phyloP scores from a whole-genome alignment of 371 early-diverging fungal genomes.

The Mortierella sp. region DNA sequence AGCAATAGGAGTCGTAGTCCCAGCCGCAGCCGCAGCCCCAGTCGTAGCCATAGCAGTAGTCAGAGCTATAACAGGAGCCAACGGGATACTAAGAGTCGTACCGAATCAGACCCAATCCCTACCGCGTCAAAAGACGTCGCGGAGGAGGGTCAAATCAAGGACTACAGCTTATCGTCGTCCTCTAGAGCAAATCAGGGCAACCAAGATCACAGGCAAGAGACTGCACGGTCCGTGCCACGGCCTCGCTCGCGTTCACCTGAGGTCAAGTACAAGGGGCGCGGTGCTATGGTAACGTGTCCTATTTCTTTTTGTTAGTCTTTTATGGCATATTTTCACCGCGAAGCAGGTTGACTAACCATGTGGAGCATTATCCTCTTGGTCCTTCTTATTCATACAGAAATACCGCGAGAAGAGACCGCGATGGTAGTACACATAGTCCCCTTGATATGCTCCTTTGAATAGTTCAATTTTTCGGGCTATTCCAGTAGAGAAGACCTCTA shows the following conservation, averaged over 20 bases:
- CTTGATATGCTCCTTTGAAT: too few relatives aligned
- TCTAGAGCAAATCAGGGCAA: not conserved
- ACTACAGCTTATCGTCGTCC: not conserved
- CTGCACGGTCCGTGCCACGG: not conserved
- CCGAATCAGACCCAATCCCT: slow-evolving; percentile 13
- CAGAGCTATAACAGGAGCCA: slow-evolving; percentile 4
- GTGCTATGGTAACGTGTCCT: slow-evolving; percentile 41
- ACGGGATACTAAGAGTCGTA: not conserved
- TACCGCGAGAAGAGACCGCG: slow-evolving; percentile 39
- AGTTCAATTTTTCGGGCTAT: too few relatives aligned
- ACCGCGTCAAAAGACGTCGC: not conserved
- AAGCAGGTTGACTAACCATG: too few relatives aligned
- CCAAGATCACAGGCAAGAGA: slow-evolving; percentile 7
- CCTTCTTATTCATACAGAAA: slow-evolving; percentile 29
- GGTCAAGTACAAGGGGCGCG: slow-evolving; percentile 57
- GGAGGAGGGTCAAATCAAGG: too few relatives aligned
- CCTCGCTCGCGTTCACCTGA: slow-evolving; percentile 48
- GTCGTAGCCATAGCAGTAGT: slow-evolving; percentile 5
- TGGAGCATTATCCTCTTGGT: too few relatives aligned
- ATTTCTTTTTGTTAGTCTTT: too few relatives aligned
- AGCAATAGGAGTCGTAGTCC: slow-evolving; percentile 12
- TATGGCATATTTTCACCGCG: too few relatives aligned
- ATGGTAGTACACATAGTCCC: too few relatives aligned
- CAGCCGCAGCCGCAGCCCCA: slow-evolving; percentile 6
- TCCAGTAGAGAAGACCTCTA: too few relatives aligned